Evolutionary conservation across 1,284 basidiomycete genomes (phyloP).

Genomic region (Moesziomyces antarcticus): DNA sequence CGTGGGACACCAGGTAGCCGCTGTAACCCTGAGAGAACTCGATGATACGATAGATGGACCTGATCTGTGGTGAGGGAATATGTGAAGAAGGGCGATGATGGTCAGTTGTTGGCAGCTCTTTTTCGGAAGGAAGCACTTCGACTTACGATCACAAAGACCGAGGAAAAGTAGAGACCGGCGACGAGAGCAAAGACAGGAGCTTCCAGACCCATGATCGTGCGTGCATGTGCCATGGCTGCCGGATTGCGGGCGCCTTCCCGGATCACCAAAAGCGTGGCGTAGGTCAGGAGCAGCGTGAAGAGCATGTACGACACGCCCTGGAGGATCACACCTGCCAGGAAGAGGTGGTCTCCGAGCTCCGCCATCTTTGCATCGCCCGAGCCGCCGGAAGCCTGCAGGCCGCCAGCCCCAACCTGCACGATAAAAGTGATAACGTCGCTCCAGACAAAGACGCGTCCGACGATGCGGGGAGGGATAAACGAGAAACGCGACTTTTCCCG

Average conservation of each 20-base stretch:
- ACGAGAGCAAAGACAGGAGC: slow-evolving; percentile 25
- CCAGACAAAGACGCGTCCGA: slow-evolving; percentile 59
- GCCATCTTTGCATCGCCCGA: slow-evolving; percentile 18
- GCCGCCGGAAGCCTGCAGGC: slow-evolving; percentile 38
- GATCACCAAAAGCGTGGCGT: slow-evolving; percentile 25
- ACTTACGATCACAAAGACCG: slow-evolving; percentile 38
- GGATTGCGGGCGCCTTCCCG: slow-evolving; percentile 11
- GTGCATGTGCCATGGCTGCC: background rate
- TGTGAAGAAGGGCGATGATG: background rate
- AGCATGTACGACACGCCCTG: slow-evolving; percentile 52
- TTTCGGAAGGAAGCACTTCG: background rate
- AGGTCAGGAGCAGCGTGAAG: slow-evolving; percentile 41
- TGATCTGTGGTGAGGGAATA: slow-evolving; percentile 12
- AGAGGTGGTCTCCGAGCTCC: slow-evolving; percentile 45
- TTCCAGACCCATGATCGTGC: slow-evolving; percentile 25
- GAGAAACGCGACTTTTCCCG: slow-evolving; percentile 38
- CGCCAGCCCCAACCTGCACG: slow-evolving; percentile 51
- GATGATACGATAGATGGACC: slow-evolving; percentile 52
- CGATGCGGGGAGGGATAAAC: slow-evolving; percentile 49
- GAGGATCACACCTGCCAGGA: slow-evolving; percentile 47
- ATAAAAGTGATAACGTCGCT: slow-evolving; percentile 61
- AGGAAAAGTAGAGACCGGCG: slow-evolving; percentile 29
- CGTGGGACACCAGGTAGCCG: slow-evolving; percentile 45
- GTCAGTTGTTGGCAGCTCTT: background rate
- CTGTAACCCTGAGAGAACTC: slow-evolving; percentile 52